Percentiles rank a stretch among this genome's conserved stretches.
These are phyloP conservation scores for Ceratocystiopsis brevicomis DNA, from an alignment of 2,329 filamentous ascomycete genomes.

Conservation along the genomic window DNA sequence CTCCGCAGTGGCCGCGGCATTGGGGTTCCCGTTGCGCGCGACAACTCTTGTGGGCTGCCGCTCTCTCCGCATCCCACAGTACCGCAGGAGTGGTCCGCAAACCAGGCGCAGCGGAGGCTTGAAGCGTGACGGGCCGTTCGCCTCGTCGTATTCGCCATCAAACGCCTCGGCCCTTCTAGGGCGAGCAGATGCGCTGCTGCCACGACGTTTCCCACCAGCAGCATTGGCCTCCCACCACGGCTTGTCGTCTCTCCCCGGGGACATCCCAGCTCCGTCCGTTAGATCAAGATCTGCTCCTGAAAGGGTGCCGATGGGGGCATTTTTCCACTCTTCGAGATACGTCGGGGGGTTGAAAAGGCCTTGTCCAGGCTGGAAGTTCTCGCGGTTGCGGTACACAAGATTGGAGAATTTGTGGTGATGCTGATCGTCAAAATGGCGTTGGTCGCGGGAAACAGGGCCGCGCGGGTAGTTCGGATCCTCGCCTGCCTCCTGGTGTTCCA, in stretches of 20 bases:
- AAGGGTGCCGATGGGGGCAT: slow-evolving; percentile 43
- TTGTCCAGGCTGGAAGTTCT: slow-evolving; percentile 27
- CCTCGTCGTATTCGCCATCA: slow-evolving; percentile 48
- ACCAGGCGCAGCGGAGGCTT: slow-evolving; percentile 69
- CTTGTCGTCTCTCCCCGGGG: slow-evolving; percentile 17
- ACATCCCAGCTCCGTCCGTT: slow-evolving; percentile 16
- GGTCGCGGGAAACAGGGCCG: slow-evolving; percentile 9
- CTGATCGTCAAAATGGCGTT: slow-evolving; percentile 6
- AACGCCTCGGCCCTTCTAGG: slow-evolving; percentile 43
- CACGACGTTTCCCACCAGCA: slow-evolving; percentile 20
- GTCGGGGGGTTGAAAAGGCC: slow-evolving; percentile 38
- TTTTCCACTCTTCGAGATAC: slow-evolving; percentile 56
- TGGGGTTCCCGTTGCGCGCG: slow-evolving; percentile 16
- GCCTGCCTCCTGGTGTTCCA: slow-evolving; percentile 10
- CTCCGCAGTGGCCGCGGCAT: slow-evolving; percentile 19
- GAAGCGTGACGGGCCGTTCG: slow-evolving; percentile 49
- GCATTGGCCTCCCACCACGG: slow-evolving; percentile 58
- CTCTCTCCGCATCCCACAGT: slow-evolving; percentile 63
- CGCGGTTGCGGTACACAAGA: slow-evolving; percentile 22
- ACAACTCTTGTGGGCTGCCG: slow-evolving; percentile 21
- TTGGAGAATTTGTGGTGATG: slow-evolving; percentile 22
- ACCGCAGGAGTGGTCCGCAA: slow-evolving; percentile 78
- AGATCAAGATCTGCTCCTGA: slow-evolving; percentile 41
- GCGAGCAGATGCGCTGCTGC: slow-evolving; percentile 26
- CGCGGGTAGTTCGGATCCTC: slow-evolving; percentile 9